Evolutionary conservation across 2,329 filamentous ascomycete genomes (phyloP), one percentile per base, ranked within the genome.

Genomic region (Exophiala xenobiotica): DNA sequence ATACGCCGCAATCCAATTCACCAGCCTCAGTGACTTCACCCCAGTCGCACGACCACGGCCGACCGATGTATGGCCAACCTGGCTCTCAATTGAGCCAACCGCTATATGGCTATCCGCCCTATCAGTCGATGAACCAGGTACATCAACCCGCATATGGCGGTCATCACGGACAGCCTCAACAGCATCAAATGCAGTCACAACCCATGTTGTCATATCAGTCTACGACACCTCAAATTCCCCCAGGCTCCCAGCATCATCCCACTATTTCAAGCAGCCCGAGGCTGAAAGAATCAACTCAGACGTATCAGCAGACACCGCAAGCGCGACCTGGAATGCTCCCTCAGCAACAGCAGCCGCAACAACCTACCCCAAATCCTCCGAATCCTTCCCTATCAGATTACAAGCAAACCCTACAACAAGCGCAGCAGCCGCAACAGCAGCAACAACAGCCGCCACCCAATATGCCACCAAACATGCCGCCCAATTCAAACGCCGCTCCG

Each of bases 1-100:
- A 96, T 69, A 95, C 91, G 14, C 90, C 91, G 49, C 91, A 96
- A 74, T 95, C 91, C 50, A 95, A 92, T 71, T 96, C 92, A 49
- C 92, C 92, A 42, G 89, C 90, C 31, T 95, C 91, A 44, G 91
- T 96, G 63, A 88, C 91, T 58, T 96, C 92, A 26, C 86, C 90
- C 18, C 89, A 90, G 51, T 81, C 84, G 50, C 90, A 96, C 71
- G 92, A 97, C 67, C 89, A 95, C 74, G 78, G 75, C 51, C 80
- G 91, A 62, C 86, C 83, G 64, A 81, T 97, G 67, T 97, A 96
- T 70, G 86, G 83, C 27, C 87, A 91, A 64, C 86, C 87, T 44
- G 75, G 84, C 29, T 83, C 87, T 49, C 88, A 93, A 69, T 82
- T 95, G 70, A 81, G 88, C 62, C 88, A 87, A 61, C 84, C 87